Base-by-base conservation (phyloP, 768 basidiomycete genomes). In the Pisolithus albus region DNA sequence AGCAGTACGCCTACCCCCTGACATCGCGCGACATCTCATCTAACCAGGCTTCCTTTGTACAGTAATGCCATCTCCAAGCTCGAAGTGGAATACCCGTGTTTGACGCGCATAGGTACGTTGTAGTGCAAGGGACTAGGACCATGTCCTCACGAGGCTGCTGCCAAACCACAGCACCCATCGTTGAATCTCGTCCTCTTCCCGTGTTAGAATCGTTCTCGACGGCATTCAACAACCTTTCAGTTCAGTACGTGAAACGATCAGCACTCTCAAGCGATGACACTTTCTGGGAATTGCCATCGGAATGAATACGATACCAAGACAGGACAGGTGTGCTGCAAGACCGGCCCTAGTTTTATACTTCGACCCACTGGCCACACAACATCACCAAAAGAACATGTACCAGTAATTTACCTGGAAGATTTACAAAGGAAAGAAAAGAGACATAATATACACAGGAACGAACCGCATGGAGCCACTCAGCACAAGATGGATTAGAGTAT, bases 191-290 rank as follows among this genome's bases (percentile, higher is more conserved):
- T 9, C 66, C 75, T 13, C 70, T 88, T 46, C 83, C 82, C 55
- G 55, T 65, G 36, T 78, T 76, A n/a, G 53, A 55, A 21, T 52
- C 66, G 6, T 81, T 75, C 68, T 76, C 82, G 18, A 76, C 78
- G 18, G 84, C 85, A 16, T 88, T 88, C 72, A 86, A 81, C 61
- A 84, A 77, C 63, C 78, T 76, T 30, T 73, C 83, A 13, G 69
- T 83, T 1, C 86, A 87, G 64, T 81, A 70, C 59, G 64, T 74
- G 49, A 59, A 44, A 5, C 42, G 54, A 2, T 52, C 59, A 51
- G 52, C 63, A 7, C 54, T 63, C 24, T 61, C 50, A 19, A 65
- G 59, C 21, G 18, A 26, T 28, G 47, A 52, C 53, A 39, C 52
- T 7, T 69, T 68, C 60, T 71, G 65, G 68, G 52, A 55, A 5